Evolutionary conservation across 768 basidiomycete genomes (phyloP).

Genomic region (Tephrocybe rancida): DNA sequence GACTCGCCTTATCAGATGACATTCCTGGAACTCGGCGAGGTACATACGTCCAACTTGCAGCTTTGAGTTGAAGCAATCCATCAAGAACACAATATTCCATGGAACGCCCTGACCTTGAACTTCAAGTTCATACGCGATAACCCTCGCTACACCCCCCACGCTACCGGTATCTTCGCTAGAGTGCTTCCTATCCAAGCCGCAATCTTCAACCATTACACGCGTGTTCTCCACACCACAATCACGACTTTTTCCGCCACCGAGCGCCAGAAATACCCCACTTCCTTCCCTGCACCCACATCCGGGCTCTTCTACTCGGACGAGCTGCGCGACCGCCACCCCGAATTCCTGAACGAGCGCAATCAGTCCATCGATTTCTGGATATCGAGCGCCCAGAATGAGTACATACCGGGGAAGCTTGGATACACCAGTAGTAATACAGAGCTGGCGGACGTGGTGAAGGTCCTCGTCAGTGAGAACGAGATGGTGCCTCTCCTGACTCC

Average conservation of each 20-base stretch:
- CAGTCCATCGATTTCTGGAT: neutral
- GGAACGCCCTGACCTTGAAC: slow-evolving; percentile 30
- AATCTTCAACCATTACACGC: slow-evolving; percentile 4
- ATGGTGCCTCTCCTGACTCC: neutral
- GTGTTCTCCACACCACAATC: slow-evolving; percentile 1
- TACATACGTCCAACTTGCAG: too few relatives aligned
- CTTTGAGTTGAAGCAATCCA: too few relatives aligned
- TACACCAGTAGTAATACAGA: too few relatives aligned
- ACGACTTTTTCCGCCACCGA: slow-evolving; percentile 8
- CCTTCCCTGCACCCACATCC: too few relatives aligned
- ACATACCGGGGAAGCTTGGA: too few relatives aligned
- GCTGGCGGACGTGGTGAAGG: neutral
- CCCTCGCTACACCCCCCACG: slow-evolving; percentile 1
- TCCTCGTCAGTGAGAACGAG: slow-evolving; percentile 3
- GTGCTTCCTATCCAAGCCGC: slow-evolving; percentile 1
- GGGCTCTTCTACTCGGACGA: slow-evolving; percentile 1
- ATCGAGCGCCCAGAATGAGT: neutral
- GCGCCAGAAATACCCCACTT: too few relatives aligned
- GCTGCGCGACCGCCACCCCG: neutral
- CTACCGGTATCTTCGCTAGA: slow-evolving; percentile 1
- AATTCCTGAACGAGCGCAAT: neutral
- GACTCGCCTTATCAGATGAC: too few relatives aligned
- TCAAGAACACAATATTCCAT: slow-evolving; percentile 42
- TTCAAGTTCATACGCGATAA: slow-evolving; percentile 5
- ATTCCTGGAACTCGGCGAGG: too few relatives aligned